Percentiles rank a stretch among this genome's conserved stretches.
phyloP scores from a whole-genome alignment of 2,329 filamentous ascomycete species.

The Aspergillus piperis region DNA sequence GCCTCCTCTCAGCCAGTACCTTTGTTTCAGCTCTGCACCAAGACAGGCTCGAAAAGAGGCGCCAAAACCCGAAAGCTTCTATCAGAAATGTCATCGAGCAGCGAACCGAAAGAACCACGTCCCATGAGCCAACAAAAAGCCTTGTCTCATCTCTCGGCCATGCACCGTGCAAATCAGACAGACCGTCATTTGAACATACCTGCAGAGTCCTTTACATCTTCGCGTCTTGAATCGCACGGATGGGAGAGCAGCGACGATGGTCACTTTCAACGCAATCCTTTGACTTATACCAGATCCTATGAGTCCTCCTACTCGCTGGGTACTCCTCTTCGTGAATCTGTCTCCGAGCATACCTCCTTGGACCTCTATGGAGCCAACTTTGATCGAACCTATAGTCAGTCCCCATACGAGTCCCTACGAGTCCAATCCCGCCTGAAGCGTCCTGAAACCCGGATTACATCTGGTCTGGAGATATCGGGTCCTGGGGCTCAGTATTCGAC shows the following conservation, averaged over 20 bases:
- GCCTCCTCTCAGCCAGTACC: constrained; percentile 29
- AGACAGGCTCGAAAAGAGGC: constrained; percentile 22
- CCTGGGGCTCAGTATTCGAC: not conserved
- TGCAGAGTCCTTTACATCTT: not conserved
- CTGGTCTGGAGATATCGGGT: constrained; percentile 1
- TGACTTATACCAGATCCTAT: constrained; percentile 17
- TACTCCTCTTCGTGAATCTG: not conserved
- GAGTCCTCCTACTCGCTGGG: not conserved
- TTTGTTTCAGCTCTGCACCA: constrained; percentile 23
- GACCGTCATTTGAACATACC: constrained; percentile 3
- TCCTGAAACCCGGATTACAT: not conserved
- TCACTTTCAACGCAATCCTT: constrained; percentile 16
- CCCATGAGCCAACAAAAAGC: not conserved
- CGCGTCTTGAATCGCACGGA: constrained; percentile 4
- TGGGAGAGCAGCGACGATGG: constrained; percentile 13
- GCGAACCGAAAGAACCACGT: not conserved
- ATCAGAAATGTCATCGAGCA: constrained; percentile 10
- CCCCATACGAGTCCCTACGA: constrained; percentile 13
- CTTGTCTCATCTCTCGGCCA: not conserved
- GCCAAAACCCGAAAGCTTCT: constrained; percentile 23
- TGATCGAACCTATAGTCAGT: constrained; percentile 12
- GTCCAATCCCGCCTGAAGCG: not conserved
- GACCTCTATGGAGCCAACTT: constrained; percentile 15
- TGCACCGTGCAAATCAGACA: constrained; percentile 4
- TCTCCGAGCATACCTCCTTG: not conserved